A percentile compares a stretch with the other conserved stretches of the same genome.
phyloP scores from a whole-genome alignment of 495 filamentous ascomycete genomes.

The Neohortaea acidophila region DNA sequence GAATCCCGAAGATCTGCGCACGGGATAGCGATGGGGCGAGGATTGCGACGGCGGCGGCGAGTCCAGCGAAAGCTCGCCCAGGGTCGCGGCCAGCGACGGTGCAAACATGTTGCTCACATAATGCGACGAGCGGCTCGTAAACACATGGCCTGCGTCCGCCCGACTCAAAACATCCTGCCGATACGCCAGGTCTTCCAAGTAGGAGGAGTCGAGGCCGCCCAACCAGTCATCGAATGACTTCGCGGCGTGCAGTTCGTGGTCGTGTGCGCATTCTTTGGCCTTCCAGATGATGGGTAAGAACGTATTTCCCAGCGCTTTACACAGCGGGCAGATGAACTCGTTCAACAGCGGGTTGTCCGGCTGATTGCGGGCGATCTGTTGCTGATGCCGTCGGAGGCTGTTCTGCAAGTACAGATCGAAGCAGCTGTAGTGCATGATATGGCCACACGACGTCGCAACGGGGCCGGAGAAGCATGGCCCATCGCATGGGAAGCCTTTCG shows the following conservation, averaged over 20 bases:
- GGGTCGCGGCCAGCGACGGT: slow-evolving; percentile 6
- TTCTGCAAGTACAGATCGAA: slow-evolving; percentile 82
- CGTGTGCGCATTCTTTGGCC: slow-evolving; percentile 46
- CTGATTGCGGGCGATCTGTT: slow-evolving; percentile 85
- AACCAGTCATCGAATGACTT: slow-evolving; percentile 12
- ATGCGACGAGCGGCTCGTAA: slow-evolving; percentile 8
- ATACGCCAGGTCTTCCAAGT: slow-evolving; percentile 3
- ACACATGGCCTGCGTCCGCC: slow-evolving; percentile 4
- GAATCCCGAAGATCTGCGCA: slow-evolving; percentile 9
- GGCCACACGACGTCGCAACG: slow-evolving; percentile 81
- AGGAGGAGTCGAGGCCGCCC: background rate
- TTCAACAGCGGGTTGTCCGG: slow-evolving; percentile 60
- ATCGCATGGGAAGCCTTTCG: slow-evolving; percentile 64
- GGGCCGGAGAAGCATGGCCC: slow-evolving; percentile 54
- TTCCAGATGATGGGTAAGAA: slow-evolving; percentile 96
- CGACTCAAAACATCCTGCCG: slow-evolving; percentile 1
- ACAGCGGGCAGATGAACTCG: slow-evolving; percentile 95
- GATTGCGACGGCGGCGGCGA: background rate
- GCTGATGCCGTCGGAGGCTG: slow-evolving; percentile 63
- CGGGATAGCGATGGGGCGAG: background rate
- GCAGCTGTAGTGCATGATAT: slow-evolving; percentile 96
- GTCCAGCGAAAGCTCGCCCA: slow-evolving; percentile 9
- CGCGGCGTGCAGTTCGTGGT: slow-evolving; percentile 15
- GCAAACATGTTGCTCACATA: slow-evolving; percentile 10
- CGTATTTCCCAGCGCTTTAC: slow-evolving; percentile 89